Evolutionary conservation across 2,329 filamentous ascomycete species (phyloP).

Genomic region (Penicillium sp.): DNA sequence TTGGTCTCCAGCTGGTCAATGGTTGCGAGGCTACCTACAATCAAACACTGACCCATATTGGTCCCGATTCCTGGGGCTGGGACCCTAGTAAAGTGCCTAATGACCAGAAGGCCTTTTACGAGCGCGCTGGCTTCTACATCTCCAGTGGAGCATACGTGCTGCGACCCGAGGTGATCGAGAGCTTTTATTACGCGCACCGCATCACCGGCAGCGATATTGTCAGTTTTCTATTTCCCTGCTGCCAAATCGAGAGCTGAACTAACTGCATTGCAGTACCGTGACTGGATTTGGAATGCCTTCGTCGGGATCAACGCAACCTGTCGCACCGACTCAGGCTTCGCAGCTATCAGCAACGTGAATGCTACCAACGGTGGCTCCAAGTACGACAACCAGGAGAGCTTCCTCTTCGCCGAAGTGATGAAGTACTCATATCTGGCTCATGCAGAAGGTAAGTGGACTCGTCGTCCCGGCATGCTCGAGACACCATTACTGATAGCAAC

Average conservation of each 20-base stretch:
- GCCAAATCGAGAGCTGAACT: slow-evolving; percentile 2
- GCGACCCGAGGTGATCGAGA: slow-evolving; percentile 78
- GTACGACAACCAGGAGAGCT: slow-evolving; percentile 75
- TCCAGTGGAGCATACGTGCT: slow-evolving; percentile 61
- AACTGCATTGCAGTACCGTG: slow-evolving; percentile 57
- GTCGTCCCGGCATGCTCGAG: not conserved
- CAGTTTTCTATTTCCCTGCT: slow-evolving; percentile 3
- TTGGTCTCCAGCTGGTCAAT: slow-evolving; percentile 68
- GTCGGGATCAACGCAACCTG: slow-evolving; percentile 63
- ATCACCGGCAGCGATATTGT: slow-evolving; percentile 66
- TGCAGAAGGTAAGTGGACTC: slow-evolving; percentile 38
- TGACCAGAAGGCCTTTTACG: slow-evolving; percentile 59
- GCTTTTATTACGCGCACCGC: slow-evolving; percentile 82
- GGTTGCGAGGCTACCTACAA: slow-evolving; percentile 73
- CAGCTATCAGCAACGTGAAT: slow-evolving; percentile 65
- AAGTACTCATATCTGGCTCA: slow-evolving; percentile 79
- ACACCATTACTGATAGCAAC: slow-evolving; percentile 17
- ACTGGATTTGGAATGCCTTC: slow-evolving; percentile 82
- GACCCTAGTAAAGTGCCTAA: slow-evolving; percentile 49
- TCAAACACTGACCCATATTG: slow-evolving; percentile 67
- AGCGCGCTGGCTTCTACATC: slow-evolving; percentile 69
- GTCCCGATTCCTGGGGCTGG: slow-evolving; percentile 71
- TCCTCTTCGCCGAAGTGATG: slow-evolving; percentile 81
- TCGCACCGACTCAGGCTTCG: slow-evolving; percentile 64
- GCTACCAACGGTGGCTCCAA: slow-evolving; percentile 58